Evolutionary conservation across 1,284 basidiomycete species (phyloP).

Genomic region (Macrocybe sp.): DNA sequence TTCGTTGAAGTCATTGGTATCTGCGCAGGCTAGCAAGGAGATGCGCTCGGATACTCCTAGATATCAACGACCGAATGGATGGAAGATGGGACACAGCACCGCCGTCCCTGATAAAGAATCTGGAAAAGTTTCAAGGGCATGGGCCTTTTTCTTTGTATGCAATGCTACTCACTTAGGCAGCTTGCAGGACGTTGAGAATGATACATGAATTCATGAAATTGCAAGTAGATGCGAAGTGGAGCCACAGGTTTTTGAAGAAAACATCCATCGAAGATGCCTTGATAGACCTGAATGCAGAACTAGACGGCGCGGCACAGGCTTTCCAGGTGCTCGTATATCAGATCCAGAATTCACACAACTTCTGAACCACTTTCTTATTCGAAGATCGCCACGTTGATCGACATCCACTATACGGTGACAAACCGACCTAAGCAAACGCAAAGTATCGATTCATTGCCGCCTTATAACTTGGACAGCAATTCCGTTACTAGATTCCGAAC

Average conservation of each 20-base stretch:
- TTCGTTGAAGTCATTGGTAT: background rate
- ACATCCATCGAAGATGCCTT: conserved; percentile 33
- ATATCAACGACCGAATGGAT: conserved; percentile 43
- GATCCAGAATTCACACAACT: background rate
- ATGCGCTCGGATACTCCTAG: conserved; percentile 37
- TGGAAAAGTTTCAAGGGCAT: conserved; percentile 40
- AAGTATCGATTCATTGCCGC: background rate
- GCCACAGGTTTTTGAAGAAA: conserved; percentile 34
- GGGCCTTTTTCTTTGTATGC: conserved; percentile 5
- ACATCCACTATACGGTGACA: conserved; percentile 40
- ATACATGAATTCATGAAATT: conserved; percentile 36
- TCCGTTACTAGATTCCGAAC: background rate
- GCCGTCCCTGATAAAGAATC: conserved; percentile 34
- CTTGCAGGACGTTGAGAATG: conserved; percentile 28
- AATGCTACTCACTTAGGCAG: background rate
- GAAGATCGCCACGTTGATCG: conserved; percentile 44
- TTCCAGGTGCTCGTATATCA: conserved; percentile 34
- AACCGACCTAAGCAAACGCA: background rate
- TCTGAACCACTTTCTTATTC: background rate
- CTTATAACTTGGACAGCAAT: background rate
- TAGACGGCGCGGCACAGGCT: conserved; percentile 41
- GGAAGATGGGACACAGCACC: conserved; percentile 43
- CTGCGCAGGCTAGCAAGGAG: conserved; percentile 32
- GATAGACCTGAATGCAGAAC: conserved; percentile 24
- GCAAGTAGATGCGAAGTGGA: conserved; percentile 37